These are phyloP conservation scores for Tolypocladium album DNA, from an alignment of 2,329 filamentous ascomycete species.

Conservation along the genomic window DNA sequence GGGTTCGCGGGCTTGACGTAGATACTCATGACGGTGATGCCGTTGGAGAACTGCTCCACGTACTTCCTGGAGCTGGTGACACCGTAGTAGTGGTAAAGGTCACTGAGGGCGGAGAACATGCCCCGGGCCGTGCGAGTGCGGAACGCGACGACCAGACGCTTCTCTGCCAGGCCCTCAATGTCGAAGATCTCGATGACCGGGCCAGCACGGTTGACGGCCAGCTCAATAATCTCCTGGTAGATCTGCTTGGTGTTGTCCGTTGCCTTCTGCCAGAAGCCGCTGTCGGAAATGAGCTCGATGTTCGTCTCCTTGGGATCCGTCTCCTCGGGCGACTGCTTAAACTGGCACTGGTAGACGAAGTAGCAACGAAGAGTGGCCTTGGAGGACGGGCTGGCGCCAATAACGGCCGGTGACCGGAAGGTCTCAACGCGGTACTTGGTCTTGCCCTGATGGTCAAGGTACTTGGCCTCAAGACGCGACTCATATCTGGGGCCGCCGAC, in stretches of 20 bases:
- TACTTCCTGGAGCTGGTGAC: slow-evolving; percentile 95
- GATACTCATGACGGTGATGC: slow-evolving; percentile 91
- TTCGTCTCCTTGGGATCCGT: slow-evolving; percentile 72
- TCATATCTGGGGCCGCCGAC: slow-evolving; percentile 83
- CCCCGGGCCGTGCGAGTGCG: slow-evolving; percentile 85
- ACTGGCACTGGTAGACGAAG: slow-evolving; percentile 96
- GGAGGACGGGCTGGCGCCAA: slow-evolving; percentile 56
- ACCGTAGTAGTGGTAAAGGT: slow-evolving; percentile 98
- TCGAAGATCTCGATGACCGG: slow-evolving; percentile 98
- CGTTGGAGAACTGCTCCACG: slow-evolving; percentile 97
- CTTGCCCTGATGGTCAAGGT: slow-evolving; percentile 69
- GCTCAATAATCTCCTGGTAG: slow-evolving; percentile 86
- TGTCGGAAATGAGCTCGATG: slow-evolving; percentile 84
- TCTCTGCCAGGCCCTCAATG: slow-evolving; percentile 82
- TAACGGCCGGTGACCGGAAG: slow-evolving; percentile 78
- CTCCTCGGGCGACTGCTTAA: slow-evolving; percentile 61
- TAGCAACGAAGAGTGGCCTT: slow-evolving; percentile 89
- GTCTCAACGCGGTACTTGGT: slow-evolving; percentile 89
- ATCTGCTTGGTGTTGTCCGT: slow-evolving; percentile 92
- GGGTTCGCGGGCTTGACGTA: slow-evolving; percentile 69
- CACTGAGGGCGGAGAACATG: slow-evolving; percentile 88
- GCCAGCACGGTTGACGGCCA: slow-evolving; percentile 73
- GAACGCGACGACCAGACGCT: slow-evolving; percentile 89
- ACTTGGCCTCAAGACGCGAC: slow-evolving; percentile 87
- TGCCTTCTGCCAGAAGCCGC: slow-evolving; percentile 89